Percentiles rank a stretch among this genome's conserved stretches.
Conservation (phyloP, 129 eudicot species). For the Arctium lappa region DNA sequence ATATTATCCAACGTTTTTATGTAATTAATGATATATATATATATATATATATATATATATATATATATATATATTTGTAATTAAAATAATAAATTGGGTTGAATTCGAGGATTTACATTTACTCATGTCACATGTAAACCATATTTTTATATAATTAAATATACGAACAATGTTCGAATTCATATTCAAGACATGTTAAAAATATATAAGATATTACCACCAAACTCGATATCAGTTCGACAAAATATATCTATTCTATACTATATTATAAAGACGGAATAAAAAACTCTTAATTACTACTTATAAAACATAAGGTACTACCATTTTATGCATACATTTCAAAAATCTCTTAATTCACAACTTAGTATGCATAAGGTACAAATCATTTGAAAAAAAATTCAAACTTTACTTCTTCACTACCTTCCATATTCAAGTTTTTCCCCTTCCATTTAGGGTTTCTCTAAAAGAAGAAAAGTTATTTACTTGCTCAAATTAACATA, state of each 20-base stretch:
- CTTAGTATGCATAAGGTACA: no score
- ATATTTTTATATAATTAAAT: neutral
- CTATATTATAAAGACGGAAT: no score
- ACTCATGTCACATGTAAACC: neutral
- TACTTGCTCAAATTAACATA: no score
- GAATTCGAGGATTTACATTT: neutral
- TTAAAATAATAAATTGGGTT: neutral
- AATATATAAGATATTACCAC: neutral
- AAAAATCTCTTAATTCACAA: no score
- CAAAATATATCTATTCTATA: neutral
- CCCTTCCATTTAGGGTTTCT: no score
- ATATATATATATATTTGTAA: neutral
- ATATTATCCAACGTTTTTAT: neutral
- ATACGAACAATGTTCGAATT: neutral
- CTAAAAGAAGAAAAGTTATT: no score
- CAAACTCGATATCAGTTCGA: neutral
- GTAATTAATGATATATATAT: neutral
- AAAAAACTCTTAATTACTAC: no score
- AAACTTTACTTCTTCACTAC: no score
- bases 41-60: neutral
- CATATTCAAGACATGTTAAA: neutral
- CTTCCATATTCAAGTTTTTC: no score
- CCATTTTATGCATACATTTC: no score
- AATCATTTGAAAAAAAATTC: no score
- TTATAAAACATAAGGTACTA: no score